Base-by-base conservation (phyloP, 495 filamentous ascomycete genomes). In the Podospora comata region DNA sequence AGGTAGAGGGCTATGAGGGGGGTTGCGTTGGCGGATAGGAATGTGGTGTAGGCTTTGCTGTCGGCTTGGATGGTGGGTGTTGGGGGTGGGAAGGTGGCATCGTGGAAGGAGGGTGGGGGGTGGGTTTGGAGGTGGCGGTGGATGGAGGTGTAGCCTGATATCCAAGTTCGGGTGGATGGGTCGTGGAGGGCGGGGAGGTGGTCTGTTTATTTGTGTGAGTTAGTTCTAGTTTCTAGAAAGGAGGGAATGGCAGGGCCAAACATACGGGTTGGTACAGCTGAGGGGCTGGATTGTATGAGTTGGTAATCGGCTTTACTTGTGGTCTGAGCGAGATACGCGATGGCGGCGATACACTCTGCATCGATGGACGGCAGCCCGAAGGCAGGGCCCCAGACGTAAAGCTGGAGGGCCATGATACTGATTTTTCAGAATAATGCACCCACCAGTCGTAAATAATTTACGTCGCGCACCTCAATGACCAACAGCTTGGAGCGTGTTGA, bases 331-430 rank as follows among this genome's bases (percentile, higher is more conserved):
- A 93, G 82, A 73, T 90, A 94, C 53, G 91, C 85, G 66, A 94
- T 88, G 54, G 89, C 81, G 16, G 91, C 90, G 57, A 94, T 85
- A 70, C 91, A 97, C 84, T 96, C 91, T 62, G 95, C 84, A 67
- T 97, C 94, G 68, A 97, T 89, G 63, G 94, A 97, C 11, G 94
- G 91, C 54, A 97, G 86, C 30, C 83, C 84, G 77, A 96, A 96
- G 48, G 90, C 93, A 39, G 93, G 91, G 55, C 95, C 94, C 92
- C 92, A 97, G 70, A 97, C 86, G 77, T 97, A 91, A 54, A 98
- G 86, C 84, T 94, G 88, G 16, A 96, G 81, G 68, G 26, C 9
- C 39, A 48, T 48, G 39, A 48, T 48, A 48, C 9, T 48, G 39
- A 13, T 13, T 11, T 48, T 48, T 7, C 9, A 48, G 2, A 13